Evolutionary conservation across 2,329 filamentous ascomycete genomes (phyloP), one percentile per base, ranked within the genome.

Genomic region (Dothistroma septosporum): DNA sequence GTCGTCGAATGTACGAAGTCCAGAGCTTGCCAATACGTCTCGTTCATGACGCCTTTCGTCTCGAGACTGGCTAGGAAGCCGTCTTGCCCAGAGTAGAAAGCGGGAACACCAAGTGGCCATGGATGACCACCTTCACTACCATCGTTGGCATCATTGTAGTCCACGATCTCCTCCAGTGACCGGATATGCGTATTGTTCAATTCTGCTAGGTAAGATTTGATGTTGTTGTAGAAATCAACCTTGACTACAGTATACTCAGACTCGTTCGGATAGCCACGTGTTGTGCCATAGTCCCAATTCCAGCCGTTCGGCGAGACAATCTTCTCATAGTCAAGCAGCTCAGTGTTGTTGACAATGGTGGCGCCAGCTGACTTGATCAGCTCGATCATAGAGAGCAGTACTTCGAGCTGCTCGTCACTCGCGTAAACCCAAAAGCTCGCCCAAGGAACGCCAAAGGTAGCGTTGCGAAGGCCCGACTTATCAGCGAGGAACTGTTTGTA

Each of bases 221-320:
- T 83, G 73, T 88, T 83, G 74, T 87, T 83, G 67, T 87, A 88
- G 68, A 88, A 88, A 70, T 89, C 86, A 0, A 87, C 84, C 72
- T 90, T 90, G 65, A 91, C 80, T 53, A 87, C 84, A 0, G 85
- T 89, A 74, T 87, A 91, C 72, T 91, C 88, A 14, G 86, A 90
- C 74, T 90, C 84, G 62, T 91, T 90, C n/a, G 85, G 76, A 67
- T 78, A 85, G 2, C 86, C 86, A 4, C 86, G 82, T 0, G 78
- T 80, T 6, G 76, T 79, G 14, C 87, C 61, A 33, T 65, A 64
- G 35, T 62, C 65, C 82, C 89, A 92, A 73, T 91, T 79, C 88
- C 88, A 92, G n/a, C 87, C 86, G 53, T 82, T 72, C 0, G 85
- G 86, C 33, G 82, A 83, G 12, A 91, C 81, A 24, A 90, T 83